phyloP scores from a whole-genome alignment of 257 asterid species.

The Phtheirospermum japonicum region DNA sequence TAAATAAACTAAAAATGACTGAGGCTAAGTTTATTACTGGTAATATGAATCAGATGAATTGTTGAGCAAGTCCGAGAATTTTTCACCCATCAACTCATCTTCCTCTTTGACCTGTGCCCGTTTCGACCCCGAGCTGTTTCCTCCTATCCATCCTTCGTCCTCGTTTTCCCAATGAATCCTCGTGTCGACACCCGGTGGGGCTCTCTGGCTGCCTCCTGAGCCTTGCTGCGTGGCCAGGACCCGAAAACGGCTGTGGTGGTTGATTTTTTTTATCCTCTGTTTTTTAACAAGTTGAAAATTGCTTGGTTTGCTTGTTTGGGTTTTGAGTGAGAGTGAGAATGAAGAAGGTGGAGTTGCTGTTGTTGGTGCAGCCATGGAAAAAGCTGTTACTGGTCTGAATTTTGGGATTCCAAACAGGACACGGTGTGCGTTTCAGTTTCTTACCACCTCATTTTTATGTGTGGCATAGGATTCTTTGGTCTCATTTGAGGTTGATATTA shows the following conservation, averaged over 20 bases:
- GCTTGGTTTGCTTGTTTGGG: conserved; percentile 33
- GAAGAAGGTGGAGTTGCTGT: conserved; percentile 48
- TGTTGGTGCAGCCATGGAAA: conserved; percentile 56
- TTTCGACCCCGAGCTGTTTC: conserved; percentile 35
- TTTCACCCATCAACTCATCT: conserved; percentile 48
- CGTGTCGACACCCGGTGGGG: conserved; percentile 78
- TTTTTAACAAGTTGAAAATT: conserved; percentile 7
- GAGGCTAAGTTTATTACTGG: conserved; percentile 43
- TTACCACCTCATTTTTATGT: conserved; percentile 38
- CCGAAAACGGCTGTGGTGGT: conserved; percentile 7
- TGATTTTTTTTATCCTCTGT: conserved; percentile 23
- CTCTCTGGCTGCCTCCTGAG: conserved; percentile 36
- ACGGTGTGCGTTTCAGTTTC: not conserved
- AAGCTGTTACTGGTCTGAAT: conserved; percentile 20
- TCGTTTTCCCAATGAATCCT: conserved; percentile 90
- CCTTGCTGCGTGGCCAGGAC: conserved; percentile 48
- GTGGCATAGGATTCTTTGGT: conserved; percentile 39
- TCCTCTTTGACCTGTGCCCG: conserved; percentile 45
- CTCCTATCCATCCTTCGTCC: conserved; percentile 91
- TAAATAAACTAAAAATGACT: conserved; percentile 3
- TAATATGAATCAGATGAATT: conserved; percentile 80
- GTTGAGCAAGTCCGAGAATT: conserved; percentile 70
- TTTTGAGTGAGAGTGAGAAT: conserved; percentile 38
- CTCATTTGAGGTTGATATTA: no score
- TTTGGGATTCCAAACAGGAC: conserved; percentile 20